Evolutionary conservation across 1,284 basidiomycete species (phyloP), one percentile per base, ranked within the genome.

Genomic region (Tranzscheliella williamsii): DNA sequence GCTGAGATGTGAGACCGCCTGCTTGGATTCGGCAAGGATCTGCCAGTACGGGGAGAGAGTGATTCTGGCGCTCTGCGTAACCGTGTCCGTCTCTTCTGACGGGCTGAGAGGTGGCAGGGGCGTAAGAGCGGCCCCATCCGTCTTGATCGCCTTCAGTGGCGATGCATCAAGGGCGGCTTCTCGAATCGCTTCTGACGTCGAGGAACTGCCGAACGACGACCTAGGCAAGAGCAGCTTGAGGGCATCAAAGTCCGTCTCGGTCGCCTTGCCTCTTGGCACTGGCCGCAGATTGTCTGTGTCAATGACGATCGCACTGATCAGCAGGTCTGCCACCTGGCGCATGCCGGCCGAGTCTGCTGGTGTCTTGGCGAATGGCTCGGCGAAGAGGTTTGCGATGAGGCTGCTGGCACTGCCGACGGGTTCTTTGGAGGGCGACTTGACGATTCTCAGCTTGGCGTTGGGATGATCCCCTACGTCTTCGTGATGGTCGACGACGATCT

Each of bases 401-500:
- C 62, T 68, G 38, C 52, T 46, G 16, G 62, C 58, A 24, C 66
- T 66, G 15, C 66, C 69, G 4, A 72, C 62, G 3, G 71, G 67
- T 7, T 66, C 47, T n/a, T 47, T 38, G 24, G 60, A 48, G 1
- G 73, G 62, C 24, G 68, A 41, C 33, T 58, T 49, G 46, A 76
- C 41, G 26, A 72, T 56, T 9, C 73, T 45, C 42, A 74, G 31
- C 17, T 46, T 35, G 15, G 71, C 82, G 26, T 69, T 47, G 5
- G 73, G 73, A 75, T 94, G 85, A 3, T 83, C 79, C 0, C 83
- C 82, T 65, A 93, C 92, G 78, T 97, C 92, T 32, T 84, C 86
- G 77, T 98, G 93, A 75, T 98, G 94, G 77, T 98, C 94, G n/a
- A 98, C 80, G 41, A 97, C 82, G 2, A 87, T 86, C 1, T 85